Conservation (phyloP, 495 filamentous ascomycete genomes). For the Talaromyces nanjingensis region DNA sequence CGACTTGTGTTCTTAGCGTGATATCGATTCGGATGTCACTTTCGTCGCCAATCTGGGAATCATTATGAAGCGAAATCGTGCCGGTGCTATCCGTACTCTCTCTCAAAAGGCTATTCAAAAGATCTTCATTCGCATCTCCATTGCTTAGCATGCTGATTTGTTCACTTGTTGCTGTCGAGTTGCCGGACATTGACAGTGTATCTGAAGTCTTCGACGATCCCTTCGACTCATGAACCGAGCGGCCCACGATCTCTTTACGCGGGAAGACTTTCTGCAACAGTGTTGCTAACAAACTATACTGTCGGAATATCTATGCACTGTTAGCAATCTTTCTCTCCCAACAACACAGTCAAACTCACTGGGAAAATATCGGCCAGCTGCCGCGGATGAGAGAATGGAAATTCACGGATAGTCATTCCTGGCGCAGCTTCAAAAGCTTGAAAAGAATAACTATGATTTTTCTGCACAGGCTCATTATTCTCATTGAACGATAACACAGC, state of each 20-base stretch:
- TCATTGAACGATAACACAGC: constrained; percentile 28
- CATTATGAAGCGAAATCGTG: not conserved
- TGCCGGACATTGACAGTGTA: not conserved
- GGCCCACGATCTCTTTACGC: constrained; percentile 8
- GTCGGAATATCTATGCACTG: constrained; percentile 48
- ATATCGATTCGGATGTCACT: constrained; percentile 37
- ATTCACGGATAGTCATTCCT: constrained; percentile 57
- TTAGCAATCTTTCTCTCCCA: not conserved
- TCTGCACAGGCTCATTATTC: constrained; percentile 33
- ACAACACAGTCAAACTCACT: constrained; percentile 18
- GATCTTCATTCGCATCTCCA: constrained; percentile 31
- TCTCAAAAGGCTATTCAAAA: constrained; percentile 24
- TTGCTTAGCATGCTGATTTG: constrained; percentile 30
- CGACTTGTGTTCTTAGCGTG: constrained; percentile 37
- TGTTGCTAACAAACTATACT: constrained; percentile 63
- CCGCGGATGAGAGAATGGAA: constrained; percentile 82
- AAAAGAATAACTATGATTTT: constrained; percentile 60
- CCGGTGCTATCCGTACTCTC: not conserved
- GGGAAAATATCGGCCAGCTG: constrained; percentile 76
- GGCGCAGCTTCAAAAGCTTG: constrained; percentile 63
- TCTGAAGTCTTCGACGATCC: not conserved
- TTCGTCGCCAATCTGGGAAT: not conserved
- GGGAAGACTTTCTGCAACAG: constrained; percentile 58
- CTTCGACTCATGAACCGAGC: not conserved
- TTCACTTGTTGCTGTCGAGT: not conserved